A percentile compares a stretch with the other conserved stretches of the same genome.
Evolutionary conservation across 306 rosid genomes (phyloP).

Genomic region (Vigna hirtella): DNA sequence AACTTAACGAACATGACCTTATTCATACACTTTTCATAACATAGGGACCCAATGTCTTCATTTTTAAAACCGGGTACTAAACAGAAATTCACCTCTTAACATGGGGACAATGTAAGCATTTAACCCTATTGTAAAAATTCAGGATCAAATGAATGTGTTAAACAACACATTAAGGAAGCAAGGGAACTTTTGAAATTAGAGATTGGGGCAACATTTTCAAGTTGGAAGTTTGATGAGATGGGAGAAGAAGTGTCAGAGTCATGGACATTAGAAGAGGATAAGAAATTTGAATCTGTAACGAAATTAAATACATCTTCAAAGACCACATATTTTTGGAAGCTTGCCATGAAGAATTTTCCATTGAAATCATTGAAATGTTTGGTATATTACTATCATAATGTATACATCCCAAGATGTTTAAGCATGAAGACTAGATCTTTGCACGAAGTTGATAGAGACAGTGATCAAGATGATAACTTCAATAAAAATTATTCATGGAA

Average conservation of each 20-base stretch:
- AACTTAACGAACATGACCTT: too few species aligned
- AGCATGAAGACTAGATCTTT: constrained; percentile 41
- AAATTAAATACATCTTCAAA: constrained; percentile 11
- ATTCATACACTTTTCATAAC: too few species aligned
- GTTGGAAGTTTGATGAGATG: constrained; percentile 57
- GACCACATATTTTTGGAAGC: constrained; percentile 47
- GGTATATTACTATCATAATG: constrained; percentile 53
- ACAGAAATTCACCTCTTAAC: too few species aligned
- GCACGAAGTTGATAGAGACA: constrained; percentile 36
- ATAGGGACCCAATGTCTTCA: too few species aligned
- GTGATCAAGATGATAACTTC: constrained; percentile 22
- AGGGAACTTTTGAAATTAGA: constrained; percentile 40
- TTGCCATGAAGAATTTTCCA: constrained; percentile 43
- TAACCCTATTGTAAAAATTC: constrained; percentile 38
- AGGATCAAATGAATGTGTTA: constrained; percentile 46
- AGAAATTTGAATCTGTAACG: constrained; percentile 39
- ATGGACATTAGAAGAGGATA: constrained; percentile 46
- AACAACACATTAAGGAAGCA: constrained; percentile 40
- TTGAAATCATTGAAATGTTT: constrained; percentile 41
- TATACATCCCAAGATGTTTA: constrained; percentile 44
- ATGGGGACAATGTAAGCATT: too few species aligned
- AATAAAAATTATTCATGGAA: background rate
- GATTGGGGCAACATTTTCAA: constrained; percentile 42
- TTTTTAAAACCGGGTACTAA: too few species aligned
- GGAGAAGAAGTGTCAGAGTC: constrained; percentile 48